These are phyloP conservation scores for Pseudogymnoascus sp. DNA, from an alignment of 2,329 filamentous ascomycete genomes.

Conservation along the genomic window DNA sequence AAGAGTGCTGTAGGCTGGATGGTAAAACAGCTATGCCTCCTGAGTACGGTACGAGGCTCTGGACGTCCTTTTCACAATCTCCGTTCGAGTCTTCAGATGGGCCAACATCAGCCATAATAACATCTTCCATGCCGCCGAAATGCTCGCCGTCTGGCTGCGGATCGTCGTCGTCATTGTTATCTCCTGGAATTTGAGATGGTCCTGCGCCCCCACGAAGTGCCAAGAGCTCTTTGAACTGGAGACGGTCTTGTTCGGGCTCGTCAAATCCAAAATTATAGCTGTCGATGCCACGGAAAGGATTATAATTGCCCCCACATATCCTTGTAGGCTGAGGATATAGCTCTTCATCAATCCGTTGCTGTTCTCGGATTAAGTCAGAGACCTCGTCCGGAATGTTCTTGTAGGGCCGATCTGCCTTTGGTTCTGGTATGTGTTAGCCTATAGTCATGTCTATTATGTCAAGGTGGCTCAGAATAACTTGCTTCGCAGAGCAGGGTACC, in stretches of 20 bases:
- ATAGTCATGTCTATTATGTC: background rate
- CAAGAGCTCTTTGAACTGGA: background rate
- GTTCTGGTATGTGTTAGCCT: background rate
- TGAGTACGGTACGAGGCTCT: background rate
- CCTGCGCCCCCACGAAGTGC: background rate
- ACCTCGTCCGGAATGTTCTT: background rate
- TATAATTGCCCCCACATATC: background rate
- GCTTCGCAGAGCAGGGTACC: conserved; percentile 23
- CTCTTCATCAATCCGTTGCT: background rate
- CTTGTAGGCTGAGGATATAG: background rate
- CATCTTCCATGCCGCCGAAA: background rate
- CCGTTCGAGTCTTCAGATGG: background rate
- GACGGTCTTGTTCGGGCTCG: background rate
- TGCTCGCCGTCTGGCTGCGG: background rate
- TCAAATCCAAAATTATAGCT: background rate
- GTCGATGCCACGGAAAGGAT: background rate
- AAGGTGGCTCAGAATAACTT: conserved; percentile 13
- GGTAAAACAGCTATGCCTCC: background rate
- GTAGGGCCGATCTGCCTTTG: background rate
- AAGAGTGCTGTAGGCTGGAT: background rate
- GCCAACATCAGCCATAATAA: background rate
- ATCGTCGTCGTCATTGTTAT: background rate
- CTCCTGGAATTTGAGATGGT: background rate
- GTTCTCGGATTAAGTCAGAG: background rate
- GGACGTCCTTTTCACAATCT: background rate